Evolutionary conservation across 2,329 filamentous ascomycete genomes (phyloP), one percentile per base, ranked within the genome.

Genomic region (Penicillium italicum): DNA sequence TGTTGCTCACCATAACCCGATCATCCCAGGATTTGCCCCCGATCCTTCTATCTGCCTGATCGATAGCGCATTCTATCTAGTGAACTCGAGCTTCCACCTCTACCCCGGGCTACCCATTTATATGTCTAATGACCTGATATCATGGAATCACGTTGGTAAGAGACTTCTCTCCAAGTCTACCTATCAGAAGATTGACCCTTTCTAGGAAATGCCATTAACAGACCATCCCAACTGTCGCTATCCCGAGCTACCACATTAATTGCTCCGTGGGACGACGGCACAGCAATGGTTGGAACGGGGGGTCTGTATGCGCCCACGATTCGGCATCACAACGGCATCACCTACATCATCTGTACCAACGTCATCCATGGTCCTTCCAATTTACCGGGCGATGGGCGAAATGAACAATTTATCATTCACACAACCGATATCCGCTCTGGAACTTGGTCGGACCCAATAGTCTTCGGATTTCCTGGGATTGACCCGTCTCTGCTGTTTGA

Each of bases 401-500:
- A 31, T 14, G 57, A 62, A 24, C 53, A 69, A 65, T 56, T 77
- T 62, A 65, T 77, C 24, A 62, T 82, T 16, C 75, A 79, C 61
- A 75, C 67, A 9, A 71, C 72, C 0, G 66, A 69, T 22, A 70
- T 81, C 55, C 74, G 74, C 1, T 77, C 73, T 41, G 62, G 71
- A 53, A 68, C 72, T 22, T 82, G 79, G 79, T 71, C 69, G 0
- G 75, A 78, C 31, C 76, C 71, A 0, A 62, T 76, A 11, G 64
- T 57, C 18, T 71, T 78, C 36, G 64, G 70, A 1, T 74, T 77
- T 28, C 55, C 71, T 18, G 69, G 66, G 4, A 77, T 77, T 34
- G 79, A 80, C 50, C 73, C 77, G 0, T 77, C 76, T 54, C 64
- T 81, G n/a, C 76, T 80, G 38, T 79, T 77, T 64, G 73, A 77